Evolutionary conservation across 495 filamentous ascomycete genomes (phyloP), one percentile per base, ranked within the genome.

Genomic region (Penicillium samsonianum): DNA sequence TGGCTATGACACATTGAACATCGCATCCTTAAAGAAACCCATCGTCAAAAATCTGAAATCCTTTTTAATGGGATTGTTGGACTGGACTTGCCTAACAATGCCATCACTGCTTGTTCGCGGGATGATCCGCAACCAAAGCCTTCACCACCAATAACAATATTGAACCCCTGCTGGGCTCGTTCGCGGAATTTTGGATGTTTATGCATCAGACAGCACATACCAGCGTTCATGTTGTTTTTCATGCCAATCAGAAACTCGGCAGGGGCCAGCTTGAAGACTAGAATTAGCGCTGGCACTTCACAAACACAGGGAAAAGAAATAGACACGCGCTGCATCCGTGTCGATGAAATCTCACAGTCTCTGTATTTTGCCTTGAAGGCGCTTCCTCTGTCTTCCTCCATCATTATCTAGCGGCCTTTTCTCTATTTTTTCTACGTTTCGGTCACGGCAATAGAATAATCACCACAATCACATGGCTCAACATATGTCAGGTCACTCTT

Each of bases 41-140:
- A 1, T 37, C 14, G 12, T 37, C 12, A 37, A 16, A 35, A 37
- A 37, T 6, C 4, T 16, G 4, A 0, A 1, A 16, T n/a, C n/a
- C 14, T 2, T 37, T 37, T 16, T 7, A 16, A 0, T 6, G 5
- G 9, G 0, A 37, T 37, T 33, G 31, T 14, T 7, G n/a, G 14
- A 16, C 50, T 47, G 52, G 14, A 41, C 57, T 30, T 55, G 52
- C 70, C 71, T 8, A 71, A 56, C 17, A 77, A 63, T 9, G 75
- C 76, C 55, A 59, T 65, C 1, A 76, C 70, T 1, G 77, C 76
- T 22, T 76, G 60, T 56, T 78, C 70, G 2, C 75, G 71, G 0
- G 75, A 78, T 11, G 71, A 76, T 5, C 77, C 77, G 53, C 70
- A 70, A 2, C 75, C 76, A 54, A 80, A 80, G 0, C 59, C 76